These are phyloP conservation scores for Ceratocystis papillata DNA, from an alignment of 2,329 filamentous ascomycete genomes.

Conservation along the genomic window DNA sequence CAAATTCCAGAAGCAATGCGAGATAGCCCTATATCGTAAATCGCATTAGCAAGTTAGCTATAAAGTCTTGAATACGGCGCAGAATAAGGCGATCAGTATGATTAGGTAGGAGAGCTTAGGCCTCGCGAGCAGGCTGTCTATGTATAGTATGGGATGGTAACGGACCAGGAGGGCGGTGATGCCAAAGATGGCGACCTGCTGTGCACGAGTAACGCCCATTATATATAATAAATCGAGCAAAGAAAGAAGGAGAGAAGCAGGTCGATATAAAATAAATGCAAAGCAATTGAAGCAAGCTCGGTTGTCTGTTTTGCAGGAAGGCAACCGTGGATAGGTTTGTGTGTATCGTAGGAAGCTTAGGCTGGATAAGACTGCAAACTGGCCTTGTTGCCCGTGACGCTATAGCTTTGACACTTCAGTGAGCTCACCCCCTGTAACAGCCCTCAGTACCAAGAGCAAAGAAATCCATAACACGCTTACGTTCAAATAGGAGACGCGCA, in stretches of 20 bases:
- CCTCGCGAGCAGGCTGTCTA: background rate
- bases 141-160: background rate
- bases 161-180: constrained; percentile 80
- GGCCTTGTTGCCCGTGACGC: constrained; percentile 5
- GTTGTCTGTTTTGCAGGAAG: background rate
- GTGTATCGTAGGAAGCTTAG: background rate
- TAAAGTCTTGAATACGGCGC: too few species aligned
- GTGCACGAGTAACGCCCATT: constrained; percentile 74
- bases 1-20: constrained; percentile 68
- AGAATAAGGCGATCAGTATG: background rate
- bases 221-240: constrained; percentile 30
- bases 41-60: constrained; percentile 24
- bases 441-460: background rate
- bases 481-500: background rate
- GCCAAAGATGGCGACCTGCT: constrained; percentile 74
- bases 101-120: background rate
- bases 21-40: constrained; percentile 71
- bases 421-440: constrained; percentile 1
- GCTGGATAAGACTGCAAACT: constrained; percentile 5
- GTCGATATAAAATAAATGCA: background rate
- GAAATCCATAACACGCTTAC: background rate
- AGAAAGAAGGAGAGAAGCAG: background rate
- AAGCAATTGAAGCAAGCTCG: background rate
- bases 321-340: background rate
- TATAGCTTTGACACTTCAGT: constrained; percentile 3